Conservation (phyloP, 257 asterid genomes). For the Lycium barbarum region DNA sequence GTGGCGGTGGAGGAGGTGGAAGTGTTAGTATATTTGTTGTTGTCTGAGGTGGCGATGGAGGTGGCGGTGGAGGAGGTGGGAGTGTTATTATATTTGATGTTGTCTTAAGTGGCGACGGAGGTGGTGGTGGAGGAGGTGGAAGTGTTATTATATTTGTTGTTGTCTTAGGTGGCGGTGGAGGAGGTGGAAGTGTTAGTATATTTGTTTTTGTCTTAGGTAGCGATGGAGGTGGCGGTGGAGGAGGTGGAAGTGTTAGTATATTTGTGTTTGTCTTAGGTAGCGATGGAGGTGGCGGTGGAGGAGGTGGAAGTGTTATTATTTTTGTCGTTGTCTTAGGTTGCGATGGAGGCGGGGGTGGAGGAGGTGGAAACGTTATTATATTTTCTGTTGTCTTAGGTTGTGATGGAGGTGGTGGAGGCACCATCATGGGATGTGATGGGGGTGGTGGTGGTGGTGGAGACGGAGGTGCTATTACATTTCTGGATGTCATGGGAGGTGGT, state of each 20-base stretch:
- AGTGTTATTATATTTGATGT: background rate
- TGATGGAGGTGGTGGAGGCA: too few species aligned
- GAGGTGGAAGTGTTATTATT: too few species aligned
- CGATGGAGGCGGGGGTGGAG: too few species aligned
- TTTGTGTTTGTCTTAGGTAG: too few species aligned
- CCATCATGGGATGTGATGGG: too few species aligned
- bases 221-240: background rate
- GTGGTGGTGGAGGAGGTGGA: background rate
- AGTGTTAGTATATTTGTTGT: too few species aligned
- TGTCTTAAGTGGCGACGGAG: background rate
- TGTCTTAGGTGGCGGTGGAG: background rate
- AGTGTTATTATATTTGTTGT: too few species aligned
- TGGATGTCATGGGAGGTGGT: constrained; percentile 26
- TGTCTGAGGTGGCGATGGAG: background rate
- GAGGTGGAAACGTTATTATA: too few species aligned
- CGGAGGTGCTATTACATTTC: constrained; percentile 24
- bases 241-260: too few species aligned
- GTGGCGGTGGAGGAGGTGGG: background rate
- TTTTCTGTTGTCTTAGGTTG: too few species aligned
- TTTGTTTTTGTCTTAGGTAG: background rate
- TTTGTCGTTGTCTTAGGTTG: too few species aligned
- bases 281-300: background rate
- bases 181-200: background rate
- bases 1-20: background rate
- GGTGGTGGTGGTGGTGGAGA: constrained; percentile 35